These are phyloP conservation scores for Guadua angustifolia DNA, from an alignment of 176 grass and related monocot species.

Conservation along the genomic window DNA sequence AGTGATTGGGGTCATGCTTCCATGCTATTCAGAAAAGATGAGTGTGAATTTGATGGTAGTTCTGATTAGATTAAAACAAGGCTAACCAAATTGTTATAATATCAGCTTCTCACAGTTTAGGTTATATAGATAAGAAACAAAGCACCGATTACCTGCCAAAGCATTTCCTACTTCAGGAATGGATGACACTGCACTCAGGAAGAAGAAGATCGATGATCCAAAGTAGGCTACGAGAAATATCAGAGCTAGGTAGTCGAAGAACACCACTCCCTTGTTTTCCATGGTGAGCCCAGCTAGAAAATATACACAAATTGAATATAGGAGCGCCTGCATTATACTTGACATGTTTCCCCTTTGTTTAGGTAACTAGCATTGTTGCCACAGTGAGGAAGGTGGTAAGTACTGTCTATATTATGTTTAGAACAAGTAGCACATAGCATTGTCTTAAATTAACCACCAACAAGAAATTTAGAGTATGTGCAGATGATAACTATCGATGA, in stretches of 20 bases:
- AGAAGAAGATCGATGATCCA: conserved; percentile 45
- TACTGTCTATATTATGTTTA: not conserved
- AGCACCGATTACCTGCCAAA: conserved; percentile 33
- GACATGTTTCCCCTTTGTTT: not conserved
- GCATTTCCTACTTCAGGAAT: conserved; percentile 51
- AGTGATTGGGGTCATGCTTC: not conserved
- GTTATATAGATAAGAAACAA: not conserved
- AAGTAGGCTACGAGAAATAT: conserved; percentile 47
- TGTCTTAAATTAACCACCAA: not conserved
- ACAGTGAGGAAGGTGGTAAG: not conserved
- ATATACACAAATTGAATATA: conserved; percentile 40
- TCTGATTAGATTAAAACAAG: not conserved
- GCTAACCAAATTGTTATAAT: not conserved
- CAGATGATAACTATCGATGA: not conserved
- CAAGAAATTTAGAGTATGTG: not conserved
- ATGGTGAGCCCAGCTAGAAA: conserved; percentile 38
- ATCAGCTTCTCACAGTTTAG: not conserved
- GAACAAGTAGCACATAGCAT: not conserved
- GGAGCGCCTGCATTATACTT: conserved; percentile 34
- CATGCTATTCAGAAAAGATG: not conserved
- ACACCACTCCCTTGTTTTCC: conserved; percentile 25
- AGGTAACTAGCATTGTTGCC: not conserved
- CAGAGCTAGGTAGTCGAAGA: conserved; percentile 31
- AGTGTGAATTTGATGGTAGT: not conserved
- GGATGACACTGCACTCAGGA: conserved; percentile 43